Percentiles rank a stretch among this genome's conserved stretches.
Conservation (phyloP, 768 basidiomycete genomes). For the Tricholoma furcatifolium region DNA sequence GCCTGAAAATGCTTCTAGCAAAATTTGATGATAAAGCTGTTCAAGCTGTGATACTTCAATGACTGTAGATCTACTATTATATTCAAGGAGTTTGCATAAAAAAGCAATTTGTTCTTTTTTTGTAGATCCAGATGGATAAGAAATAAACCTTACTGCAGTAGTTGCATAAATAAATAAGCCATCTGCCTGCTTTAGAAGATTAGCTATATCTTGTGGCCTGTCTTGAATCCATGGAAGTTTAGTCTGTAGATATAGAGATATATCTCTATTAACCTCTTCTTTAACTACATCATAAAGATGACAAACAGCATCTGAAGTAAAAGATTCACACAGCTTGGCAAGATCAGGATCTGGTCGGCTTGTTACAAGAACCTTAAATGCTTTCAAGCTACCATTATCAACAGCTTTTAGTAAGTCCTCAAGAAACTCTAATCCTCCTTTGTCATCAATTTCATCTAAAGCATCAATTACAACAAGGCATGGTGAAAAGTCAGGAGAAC, state of each 20-base stretch:
- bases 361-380: conserved; percentile 23
- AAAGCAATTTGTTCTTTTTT: background rate
- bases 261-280: background rate
- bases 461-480: conserved; percentile 24
- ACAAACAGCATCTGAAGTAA: conserved; percentile 14
- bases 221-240: background rate
- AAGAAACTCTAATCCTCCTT: conserved; percentile 18
- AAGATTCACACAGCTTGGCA: conserved; percentile 9
- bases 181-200: background rate
- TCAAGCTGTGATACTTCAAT: background rate
- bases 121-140: background rate
- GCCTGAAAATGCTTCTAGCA: background rate
- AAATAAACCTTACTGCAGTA: background rate
- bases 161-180: background rate
- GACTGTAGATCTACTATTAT: background rate
- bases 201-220: background rate
- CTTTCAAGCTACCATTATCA: conserved; percentile 4
- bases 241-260: background rate
- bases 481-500: background rate
- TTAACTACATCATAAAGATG: conserved; percentile 5
- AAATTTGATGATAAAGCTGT: background rate
- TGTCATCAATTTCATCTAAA: conserved; percentile 21
- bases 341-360: conserved; percentile 19
- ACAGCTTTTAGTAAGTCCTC: conserved; percentile 14
- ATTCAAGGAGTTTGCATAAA: background rate